Evolutionary conservation across 208 protist genomes (phyloP).

Genomic region (Borovskyia barvae): DNA sequence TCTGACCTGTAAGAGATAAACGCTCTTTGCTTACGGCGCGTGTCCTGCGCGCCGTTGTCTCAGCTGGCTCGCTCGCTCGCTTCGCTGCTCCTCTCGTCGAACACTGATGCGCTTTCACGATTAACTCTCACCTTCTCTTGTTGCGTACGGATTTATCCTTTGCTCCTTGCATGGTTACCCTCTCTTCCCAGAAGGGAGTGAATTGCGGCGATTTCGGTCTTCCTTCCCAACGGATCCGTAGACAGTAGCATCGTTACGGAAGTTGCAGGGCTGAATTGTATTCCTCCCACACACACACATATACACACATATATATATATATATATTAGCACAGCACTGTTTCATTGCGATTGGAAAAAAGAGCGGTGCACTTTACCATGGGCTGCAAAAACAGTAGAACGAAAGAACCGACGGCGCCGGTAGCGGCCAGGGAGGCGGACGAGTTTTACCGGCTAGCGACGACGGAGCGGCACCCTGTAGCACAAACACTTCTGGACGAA

Average conservation of each 20-base stretch:
- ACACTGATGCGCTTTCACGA: no score
- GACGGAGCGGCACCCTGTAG: slow-evolving; percentile 61
- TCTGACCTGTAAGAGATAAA: no score
- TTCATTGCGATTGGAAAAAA: not conserved
- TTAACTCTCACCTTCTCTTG: no score
- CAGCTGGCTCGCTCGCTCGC: no score
- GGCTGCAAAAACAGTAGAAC: slow-evolving; percentile 62
- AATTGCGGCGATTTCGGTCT: no score
- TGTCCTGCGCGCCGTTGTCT: no score
- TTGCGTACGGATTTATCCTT: no score
- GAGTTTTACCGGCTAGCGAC: slow-evolving; percentile 56
- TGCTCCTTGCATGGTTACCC: no score
- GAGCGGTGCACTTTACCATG: slow-evolving; percentile 22
- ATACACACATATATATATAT: not conserved
- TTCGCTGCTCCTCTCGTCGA: no score
- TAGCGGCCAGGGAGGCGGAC: slow-evolving; percentile 23
- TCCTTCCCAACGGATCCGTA: no score
- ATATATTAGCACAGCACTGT: not conserved
- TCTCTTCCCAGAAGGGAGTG: not conserved
- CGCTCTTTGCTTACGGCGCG: no score
- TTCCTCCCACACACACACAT: not conserved
- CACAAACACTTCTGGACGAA: slow-evolving; percentile 57
- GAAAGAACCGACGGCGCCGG: slow-evolving; percentile 20
- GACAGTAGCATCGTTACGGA: not conserved
- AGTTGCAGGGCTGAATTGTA: not conserved